phyloP scores from a whole-genome alignment of 73 alveolate species.

The Tetrahymena borealis region DNA sequence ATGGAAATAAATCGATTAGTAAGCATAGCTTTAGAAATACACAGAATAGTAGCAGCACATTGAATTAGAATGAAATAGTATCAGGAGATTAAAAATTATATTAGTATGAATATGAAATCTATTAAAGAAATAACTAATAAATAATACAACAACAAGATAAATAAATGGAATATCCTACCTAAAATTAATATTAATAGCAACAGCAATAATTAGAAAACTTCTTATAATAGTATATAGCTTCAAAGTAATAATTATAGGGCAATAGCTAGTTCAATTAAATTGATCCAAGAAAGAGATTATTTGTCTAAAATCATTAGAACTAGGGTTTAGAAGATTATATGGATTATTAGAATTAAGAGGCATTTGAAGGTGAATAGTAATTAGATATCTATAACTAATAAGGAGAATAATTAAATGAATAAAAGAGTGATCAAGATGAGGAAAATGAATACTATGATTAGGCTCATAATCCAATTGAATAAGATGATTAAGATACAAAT shows the following conservation, averaged over 20 bases:
- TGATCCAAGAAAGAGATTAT: neutral
- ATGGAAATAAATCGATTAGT: neutral
- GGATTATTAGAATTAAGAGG: neutral
- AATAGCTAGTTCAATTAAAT: neutral
- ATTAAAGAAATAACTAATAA: neutral
- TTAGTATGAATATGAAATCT: neutral
- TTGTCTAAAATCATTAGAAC: neutral
- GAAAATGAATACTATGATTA: neutral
- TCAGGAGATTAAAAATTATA: neutral
- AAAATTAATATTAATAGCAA: neutral
- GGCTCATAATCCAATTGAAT: neutral
- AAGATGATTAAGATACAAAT: neutral
- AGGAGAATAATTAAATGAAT: neutral
- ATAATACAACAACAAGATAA: neutral
- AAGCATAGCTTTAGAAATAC: neutral
- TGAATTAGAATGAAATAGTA: neutral
- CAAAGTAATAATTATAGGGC: neutral
- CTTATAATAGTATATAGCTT: neutral
- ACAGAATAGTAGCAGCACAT: neutral
- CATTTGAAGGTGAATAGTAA: neutral
- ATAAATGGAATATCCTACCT: neutral
- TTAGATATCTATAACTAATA: neutral
- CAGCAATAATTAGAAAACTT: neutral
- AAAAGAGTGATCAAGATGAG: neutral
- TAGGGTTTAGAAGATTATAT: neutral